Evolutionary conservation across 1,284 basidiomycete genomes (phyloP).

Genomic region (Ustilago tritici): DNA sequence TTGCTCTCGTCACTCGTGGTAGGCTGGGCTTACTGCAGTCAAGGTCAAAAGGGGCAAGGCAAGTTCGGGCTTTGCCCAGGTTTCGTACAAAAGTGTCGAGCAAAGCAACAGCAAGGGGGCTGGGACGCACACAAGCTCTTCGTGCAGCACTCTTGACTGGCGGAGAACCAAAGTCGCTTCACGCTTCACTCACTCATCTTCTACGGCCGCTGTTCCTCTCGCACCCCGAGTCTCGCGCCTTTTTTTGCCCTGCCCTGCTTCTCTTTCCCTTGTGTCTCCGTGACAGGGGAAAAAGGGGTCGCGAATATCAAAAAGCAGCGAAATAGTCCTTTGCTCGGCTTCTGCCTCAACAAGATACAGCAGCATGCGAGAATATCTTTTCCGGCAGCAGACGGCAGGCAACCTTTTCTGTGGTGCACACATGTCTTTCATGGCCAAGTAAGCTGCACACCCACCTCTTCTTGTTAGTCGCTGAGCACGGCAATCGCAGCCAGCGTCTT

Average conservation of each 20-base stretch:
- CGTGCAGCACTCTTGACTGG: conserved; percentile 5
- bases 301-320: neutral
- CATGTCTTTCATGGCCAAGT: too few species aligned
- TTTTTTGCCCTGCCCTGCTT: neutral
- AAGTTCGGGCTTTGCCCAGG: neutral
- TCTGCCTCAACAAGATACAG: neutral
- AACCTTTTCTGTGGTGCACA: too few species aligned
- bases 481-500: too few species aligned
- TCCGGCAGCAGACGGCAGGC: neutral
- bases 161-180: conserved; percentile 5
- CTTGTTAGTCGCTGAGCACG: too few species aligned
- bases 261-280: neutral
- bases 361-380: neutral
- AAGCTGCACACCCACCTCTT: too few species aligned
- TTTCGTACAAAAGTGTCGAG: neutral
- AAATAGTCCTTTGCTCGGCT: neutral
- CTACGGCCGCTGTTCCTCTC: neutral
- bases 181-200: conserved; percentile 19
- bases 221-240: neutral
- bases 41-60: neutral
- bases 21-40: neutral
- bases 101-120: neutral
- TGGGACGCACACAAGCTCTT: conserved; percentile 4
- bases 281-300: neutral
- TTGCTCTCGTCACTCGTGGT: neutral